These are phyloP conservation scores for Chaetomium strumarium DNA, from an alignment of 2,329 filamentous ascomycete species.

Conservation along the genomic window DNA sequence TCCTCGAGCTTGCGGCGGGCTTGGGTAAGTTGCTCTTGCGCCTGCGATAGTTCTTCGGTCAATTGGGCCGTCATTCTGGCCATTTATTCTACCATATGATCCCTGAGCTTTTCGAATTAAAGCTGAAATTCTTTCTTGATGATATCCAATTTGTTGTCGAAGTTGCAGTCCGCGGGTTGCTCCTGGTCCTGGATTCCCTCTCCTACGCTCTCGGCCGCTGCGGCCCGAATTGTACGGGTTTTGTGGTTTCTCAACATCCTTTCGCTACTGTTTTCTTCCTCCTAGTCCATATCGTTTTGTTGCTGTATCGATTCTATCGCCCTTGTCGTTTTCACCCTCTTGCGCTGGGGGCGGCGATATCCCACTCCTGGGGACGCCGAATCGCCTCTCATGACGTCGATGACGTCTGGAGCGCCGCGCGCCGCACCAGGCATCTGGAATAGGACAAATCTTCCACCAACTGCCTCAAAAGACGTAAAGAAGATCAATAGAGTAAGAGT, in stretches of 20 bases:
- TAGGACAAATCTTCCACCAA: neutral
- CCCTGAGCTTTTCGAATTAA: conserved; percentile 5
- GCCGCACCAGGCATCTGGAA: neutral
- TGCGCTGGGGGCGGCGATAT: neutral
- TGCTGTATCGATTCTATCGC: neutral
- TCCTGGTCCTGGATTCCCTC: conserved; percentile 1
- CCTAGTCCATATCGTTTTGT: neutral
- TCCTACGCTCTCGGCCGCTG: neutral
- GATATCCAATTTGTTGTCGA: conserved; percentile 6
- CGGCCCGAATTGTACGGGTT: neutral
- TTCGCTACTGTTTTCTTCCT: neutral
- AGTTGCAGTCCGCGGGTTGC: conserved; percentile 2
- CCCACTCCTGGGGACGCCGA: neutral
- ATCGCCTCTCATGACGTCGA: conserved; percentile 2
- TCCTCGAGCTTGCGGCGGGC: conserved; percentile 2
- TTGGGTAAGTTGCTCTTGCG: conserved; percentile 1
- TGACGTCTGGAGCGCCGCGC: conserved; percentile 5
- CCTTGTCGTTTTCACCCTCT: conserved; percentile 1
- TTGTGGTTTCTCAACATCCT: neutral
- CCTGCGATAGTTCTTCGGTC: conserved; percentile 3
- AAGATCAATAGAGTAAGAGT: neutral
- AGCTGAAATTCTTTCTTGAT: conserved; percentile 6
- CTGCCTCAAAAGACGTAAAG: neutral
- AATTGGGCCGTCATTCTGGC: neutral
- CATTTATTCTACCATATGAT: neutral